phyloP scores from a whole-genome alignment of 2,329 filamentous ascomycete species.

The Trichoderma sp. region DNA sequence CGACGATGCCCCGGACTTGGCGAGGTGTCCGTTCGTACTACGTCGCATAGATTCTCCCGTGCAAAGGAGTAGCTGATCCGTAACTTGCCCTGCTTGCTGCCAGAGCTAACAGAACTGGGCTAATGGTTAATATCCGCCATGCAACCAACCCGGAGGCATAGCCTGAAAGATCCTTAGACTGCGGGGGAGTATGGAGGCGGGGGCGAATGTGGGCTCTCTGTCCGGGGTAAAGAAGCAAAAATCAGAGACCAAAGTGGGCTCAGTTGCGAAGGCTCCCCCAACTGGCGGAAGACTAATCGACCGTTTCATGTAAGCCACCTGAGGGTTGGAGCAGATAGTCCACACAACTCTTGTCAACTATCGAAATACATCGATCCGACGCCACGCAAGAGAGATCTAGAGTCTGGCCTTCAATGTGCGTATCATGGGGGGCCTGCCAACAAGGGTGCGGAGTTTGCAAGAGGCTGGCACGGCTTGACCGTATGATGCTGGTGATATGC shows the following conservation, averaged over 20 bases:
- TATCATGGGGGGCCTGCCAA: background rate
- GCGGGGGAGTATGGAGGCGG: constrained; percentile 20
- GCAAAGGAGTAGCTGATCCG: background rate
- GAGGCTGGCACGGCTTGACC: constrained; percentile 7
- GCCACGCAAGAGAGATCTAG: constrained; percentile 1
- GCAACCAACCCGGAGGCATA: constrained; percentile 19
- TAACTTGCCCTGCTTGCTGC: constrained; percentile 1
- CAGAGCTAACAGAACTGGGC: background rate
- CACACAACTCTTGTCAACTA: constrained; percentile 17
- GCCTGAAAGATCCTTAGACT: constrained; percentile 22
- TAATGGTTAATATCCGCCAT: background rate
- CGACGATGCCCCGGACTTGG: constrained; percentile 7
- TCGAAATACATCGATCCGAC: constrained; percentile 17
- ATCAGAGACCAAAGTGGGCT: background rate
- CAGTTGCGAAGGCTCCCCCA: constrained; percentile 7
- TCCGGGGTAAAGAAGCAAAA: constrained; percentile 19
- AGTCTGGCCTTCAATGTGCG: background rate
- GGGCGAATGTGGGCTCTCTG: background rate
- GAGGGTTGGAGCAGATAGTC: constrained; percentile 14
- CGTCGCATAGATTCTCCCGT: background rate
- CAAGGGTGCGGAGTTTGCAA: constrained; percentile 9
- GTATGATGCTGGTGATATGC: background rate
- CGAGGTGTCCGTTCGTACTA: background rate
- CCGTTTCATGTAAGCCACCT: constrained; percentile 15
- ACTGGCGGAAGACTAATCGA: background rate